These are phyloP conservation scores for Xanthoconium separans DNA, from an alignment of 1,284 basidiomycete species.

Conservation along the genomic window DNA sequence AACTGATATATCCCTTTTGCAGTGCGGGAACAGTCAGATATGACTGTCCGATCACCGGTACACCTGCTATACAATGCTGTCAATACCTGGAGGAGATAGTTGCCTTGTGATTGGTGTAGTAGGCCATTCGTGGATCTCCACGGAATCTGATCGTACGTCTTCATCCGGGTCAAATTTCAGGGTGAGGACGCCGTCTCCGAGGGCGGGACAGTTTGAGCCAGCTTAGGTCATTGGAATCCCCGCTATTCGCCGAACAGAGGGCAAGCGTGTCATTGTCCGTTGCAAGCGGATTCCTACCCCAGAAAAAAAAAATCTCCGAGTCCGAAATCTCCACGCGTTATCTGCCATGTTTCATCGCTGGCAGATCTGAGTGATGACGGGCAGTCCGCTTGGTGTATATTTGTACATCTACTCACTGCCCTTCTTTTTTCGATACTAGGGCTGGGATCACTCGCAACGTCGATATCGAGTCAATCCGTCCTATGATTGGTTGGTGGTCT, in stretches of 20 bases:
- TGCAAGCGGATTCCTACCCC: not conserved
- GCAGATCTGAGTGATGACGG: conserved; percentile 39
- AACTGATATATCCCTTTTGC: too few relatives aligned
- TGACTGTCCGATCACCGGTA: too few relatives aligned
- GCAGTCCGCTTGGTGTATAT: conserved; percentile 35
- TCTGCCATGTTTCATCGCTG: not conserved
- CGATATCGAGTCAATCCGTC: not conserved
- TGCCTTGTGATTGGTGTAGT: not conserved
- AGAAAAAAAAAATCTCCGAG: not conserved
- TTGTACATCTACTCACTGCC: not conserved
- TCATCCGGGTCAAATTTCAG: not conserved
- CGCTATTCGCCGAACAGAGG: too few relatives aligned
- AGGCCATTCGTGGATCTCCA: not conserved
- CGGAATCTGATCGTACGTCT: not conserved
- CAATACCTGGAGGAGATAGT: not conserved
- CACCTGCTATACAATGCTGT: not conserved
- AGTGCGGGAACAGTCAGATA: too few relatives aligned
- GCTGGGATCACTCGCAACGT: conserved; percentile 38
- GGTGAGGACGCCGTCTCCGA: not conserved
- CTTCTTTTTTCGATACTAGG: too few relatives aligned
- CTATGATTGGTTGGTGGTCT: too few relatives aligned
- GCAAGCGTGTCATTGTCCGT: too few relatives aligned
- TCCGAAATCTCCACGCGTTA: not conserved
- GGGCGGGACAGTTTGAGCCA: not conserved
- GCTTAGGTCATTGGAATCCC: too few relatives aligned